phyloP scores from a whole-genome alignment of 176 grass and related monocot species.

The Carex cristatella region DNA sequence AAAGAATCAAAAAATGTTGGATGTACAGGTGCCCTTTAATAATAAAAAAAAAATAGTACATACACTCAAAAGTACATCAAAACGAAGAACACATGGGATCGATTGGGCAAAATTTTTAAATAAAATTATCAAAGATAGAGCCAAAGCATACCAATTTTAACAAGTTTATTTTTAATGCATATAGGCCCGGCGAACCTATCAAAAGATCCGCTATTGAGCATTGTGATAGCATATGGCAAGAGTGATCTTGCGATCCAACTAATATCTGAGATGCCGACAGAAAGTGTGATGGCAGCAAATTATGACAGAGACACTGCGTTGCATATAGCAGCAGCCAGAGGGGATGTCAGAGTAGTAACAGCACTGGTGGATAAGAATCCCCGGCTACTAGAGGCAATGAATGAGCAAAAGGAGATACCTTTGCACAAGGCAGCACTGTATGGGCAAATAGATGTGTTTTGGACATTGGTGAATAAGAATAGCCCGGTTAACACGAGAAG shows the following conservation, averaged over 20 bases:
- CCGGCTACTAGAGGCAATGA: not conserved
- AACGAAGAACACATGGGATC: not conserved
- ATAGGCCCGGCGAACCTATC: not conserved
- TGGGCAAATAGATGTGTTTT: not conserved
- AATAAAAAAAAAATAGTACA: not conserved
- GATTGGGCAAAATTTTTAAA: no score
- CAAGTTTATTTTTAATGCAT: not conserved
- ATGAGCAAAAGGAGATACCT: not conserved
- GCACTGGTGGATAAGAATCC: not conserved
- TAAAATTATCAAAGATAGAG: not conserved
- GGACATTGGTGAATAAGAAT: not conserved
- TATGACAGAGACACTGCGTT: not conserved
- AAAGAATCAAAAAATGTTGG: no score
- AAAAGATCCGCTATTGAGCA: not conserved
- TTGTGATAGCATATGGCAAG: not conserved
- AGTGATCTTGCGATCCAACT: not conserved
- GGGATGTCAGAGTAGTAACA: not conserved
- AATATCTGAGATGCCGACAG: not conserved
- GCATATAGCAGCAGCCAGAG: not conserved
- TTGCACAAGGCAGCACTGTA: not conserved
- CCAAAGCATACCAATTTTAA: not conserved
- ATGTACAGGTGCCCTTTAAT: no score
- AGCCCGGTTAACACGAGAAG: not conserved
- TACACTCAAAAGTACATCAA: not conserved
- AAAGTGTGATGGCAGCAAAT: not conserved